Evolutionary conservation across 2,329 filamentous ascomycete genomes (phyloP), one percentile per base, ranked within the genome.

Genomic region (Xylaria hypoxylon): DNA sequence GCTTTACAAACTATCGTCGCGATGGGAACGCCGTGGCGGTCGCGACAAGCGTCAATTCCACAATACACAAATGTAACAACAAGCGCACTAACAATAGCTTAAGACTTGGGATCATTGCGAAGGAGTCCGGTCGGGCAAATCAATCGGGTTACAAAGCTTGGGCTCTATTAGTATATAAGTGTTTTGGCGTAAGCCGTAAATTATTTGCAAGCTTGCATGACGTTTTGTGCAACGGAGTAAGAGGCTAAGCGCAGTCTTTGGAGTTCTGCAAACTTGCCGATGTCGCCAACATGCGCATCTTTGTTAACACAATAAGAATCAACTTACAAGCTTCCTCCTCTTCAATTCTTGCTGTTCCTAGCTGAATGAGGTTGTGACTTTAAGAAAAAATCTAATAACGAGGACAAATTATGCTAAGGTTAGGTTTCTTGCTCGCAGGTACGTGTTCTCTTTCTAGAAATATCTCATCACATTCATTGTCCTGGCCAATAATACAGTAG

Each of bases 41-140:
- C 31, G 42, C 22, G 13, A 15, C 15, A 44, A 19, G 5, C 31
- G 35, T 40, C 44, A 40, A 53, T 50, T 42, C 40, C 35, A 55
- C 53, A 24, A 55, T 35, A 58, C 17, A 48, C 5, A 60, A 47
- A 42, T 65, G 66, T 68, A 65, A 62, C 50, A 62, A 59, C 38
- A 62, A 28, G 28, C n/a, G 40, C 50, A 60, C 51, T 42, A 38
- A 35, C 45, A 50, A 44, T 22, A 24, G 28, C 31, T 55, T 45
- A 22, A 33, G 52, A 47, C 15, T 38, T 26, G 22, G 17, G 19
- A 59, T 44, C 47, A 65, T 59, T 53, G 53, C 5, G 26, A 51
- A 31, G 62, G 62, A 59, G 62, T 68, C 28, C 1, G 52, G 8
- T 40, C 47, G 24, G 57, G 31, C 2, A 5, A 58, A 50, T 47